Evolutionary conservation across 306 rosid species (phyloP).

Genomic region (Sindora glabra): DNA sequence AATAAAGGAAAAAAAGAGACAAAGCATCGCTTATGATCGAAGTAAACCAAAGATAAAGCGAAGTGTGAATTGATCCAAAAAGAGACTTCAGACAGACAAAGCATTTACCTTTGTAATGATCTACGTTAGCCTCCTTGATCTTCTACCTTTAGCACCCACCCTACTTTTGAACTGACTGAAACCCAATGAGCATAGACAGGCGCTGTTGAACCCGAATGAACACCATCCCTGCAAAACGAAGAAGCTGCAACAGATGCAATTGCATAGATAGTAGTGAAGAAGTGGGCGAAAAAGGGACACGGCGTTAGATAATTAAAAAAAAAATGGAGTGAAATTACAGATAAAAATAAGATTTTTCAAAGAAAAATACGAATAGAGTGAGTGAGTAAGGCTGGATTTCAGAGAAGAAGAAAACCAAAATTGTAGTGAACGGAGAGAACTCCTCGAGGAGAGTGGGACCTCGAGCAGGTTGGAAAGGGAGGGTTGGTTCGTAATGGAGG

Average conservation of each 20-base stretch:
- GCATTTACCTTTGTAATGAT: slow-evolving; percentile 65
- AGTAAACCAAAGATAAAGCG: slow-evolving; percentile 58
- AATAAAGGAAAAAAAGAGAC: slow-evolving; percentile 23
- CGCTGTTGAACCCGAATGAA: slow-evolving; percentile 32
- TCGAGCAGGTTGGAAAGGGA: slow-evolving; percentile 63
- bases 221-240: slow-evolving; percentile 54
- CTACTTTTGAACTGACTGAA: slow-evolving; percentile 36
- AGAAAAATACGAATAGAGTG: slow-evolving; percentile 18
- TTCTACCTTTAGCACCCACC: slow-evolving; percentile 50
- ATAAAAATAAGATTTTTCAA: slow-evolving; percentile 52
- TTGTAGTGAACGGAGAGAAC: slow-evolving; percentile 48
- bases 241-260: slow-evolving; percentile 32
- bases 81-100: slow-evolving; percentile 33
- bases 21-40: slow-evolving; percentile 85
- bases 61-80: slow-evolving; percentile 30
- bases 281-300: slow-evolving; percentile 29
- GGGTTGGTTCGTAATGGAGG: slow-evolving; percentile 80
- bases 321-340: slow-evolving; percentile 34
- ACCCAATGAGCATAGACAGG: slow-evolving; percentile 55
- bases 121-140: slow-evolving; percentile 54
- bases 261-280: slow-evolving; percentile 31
- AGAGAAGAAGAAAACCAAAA: slow-evolving; percentile 29
- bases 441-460: slow-evolving; percentile 34
- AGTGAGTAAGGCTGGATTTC: slow-evolving; percentile 9
- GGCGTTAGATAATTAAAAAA: slow-evolving; percentile 12